Conservation (phyloP, 2,329 filamentous ascomycete genomes). For the Phoma herbarum region DNA sequence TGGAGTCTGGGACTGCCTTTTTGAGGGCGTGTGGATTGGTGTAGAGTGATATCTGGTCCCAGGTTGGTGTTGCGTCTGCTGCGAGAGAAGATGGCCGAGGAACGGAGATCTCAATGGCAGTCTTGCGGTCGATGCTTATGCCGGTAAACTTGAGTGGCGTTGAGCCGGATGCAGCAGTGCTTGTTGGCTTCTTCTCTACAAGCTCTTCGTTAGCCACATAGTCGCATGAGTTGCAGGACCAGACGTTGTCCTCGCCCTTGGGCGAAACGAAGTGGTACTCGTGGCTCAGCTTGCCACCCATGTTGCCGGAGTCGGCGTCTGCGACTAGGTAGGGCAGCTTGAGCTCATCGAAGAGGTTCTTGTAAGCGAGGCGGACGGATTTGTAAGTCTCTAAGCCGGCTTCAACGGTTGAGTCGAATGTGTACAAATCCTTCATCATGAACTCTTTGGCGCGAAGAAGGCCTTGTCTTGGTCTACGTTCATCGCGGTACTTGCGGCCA, state of each 20-base stretch:
- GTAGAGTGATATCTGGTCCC: conserved; percentile 48
- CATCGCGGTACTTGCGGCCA: conserved; percentile 92
- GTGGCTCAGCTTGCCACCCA: conserved; percentile 92
- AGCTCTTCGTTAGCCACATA: conserved; percentile 90
- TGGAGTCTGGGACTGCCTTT: conserved; percentile 57
- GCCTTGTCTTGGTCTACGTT: conserved; percentile 86
- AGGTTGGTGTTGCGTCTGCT: conserved; percentile 16
- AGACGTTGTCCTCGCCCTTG: conserved; percentile 85
- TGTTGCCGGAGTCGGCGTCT: conserved; percentile 92
- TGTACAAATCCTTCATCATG: conserved; percentile 98
- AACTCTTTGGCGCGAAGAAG: conserved; percentile 90
- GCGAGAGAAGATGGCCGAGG: conserved; percentile 19
- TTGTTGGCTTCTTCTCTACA: conserved; percentile 57
- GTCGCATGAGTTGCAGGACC: conserved; percentile 76
- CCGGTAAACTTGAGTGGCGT: conserved; percentile 64
- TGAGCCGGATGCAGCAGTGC: conserved; percentile 25
- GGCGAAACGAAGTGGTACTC: conserved; percentile 87
- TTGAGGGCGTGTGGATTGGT: conserved; percentile 72
- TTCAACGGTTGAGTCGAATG: conserved; percentile 76
- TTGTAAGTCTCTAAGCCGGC: conserved; percentile 83
- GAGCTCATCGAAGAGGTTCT: conserved; percentile 79
- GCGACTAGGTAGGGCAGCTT: conserved; percentile 85
- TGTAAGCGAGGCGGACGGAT: conserved; percentile 77
- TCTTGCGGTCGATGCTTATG: conserved; percentile 72
- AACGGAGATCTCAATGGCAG: conserved; percentile 68